Base-by-base conservation (phyloP, 2,329 filamentous ascomycete species). In the Talaromyces sp. region DNA sequence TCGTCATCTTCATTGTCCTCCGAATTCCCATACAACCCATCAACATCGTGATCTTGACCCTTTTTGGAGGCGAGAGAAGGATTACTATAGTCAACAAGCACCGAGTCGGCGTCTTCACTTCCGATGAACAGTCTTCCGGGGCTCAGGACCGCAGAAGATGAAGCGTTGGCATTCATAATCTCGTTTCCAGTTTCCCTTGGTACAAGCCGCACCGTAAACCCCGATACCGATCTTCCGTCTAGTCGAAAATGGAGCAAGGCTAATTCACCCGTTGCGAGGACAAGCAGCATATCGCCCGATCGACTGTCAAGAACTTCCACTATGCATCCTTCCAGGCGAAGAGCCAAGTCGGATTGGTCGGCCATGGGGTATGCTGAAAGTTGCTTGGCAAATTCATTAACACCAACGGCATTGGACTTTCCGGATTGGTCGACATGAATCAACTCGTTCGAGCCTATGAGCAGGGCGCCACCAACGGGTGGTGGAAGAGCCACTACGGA, bases 351-450 rank as follows among this genome's bases (percentile, higher is more conserved):
- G 0, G 91, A 90, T 74, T 97, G 93, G 72, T 99, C 94, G 5
- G 85, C 83, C 72, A 99, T 86, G 56, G 88, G 85, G 68, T 97
- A 97, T 0, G 88, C 85, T 2, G 93, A 96, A 64, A 86, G 85
- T 63, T 90, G 85, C 72, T 88, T 91, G 4, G 92, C 88, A 76
- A 96, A 95, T 35, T 91, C 85, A 70, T 99, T 99, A 64, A 99
- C 90, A 3, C 89, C 93, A 61, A 97, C 89, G 2, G 92, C 93
- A 69, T 91, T 96, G 12, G 92, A 85, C 74, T 96, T 97, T 31
- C 94, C 94, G 11, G 91, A 91, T 79, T 99, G 94, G 70, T 97
- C 93, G 65, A 99, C 87, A 73, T 99, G 94, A 62, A 99, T 90
- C 63, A 99, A 76, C 71, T 97, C 92, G 71, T 99, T 97, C 54